Percentiles rank a stretch among this genome's conserved stretches.
These are phyloP conservation scores for Acmispon strigosus DNA, from an alignment of 306 rosid species.

Conservation along the genomic window DNA sequence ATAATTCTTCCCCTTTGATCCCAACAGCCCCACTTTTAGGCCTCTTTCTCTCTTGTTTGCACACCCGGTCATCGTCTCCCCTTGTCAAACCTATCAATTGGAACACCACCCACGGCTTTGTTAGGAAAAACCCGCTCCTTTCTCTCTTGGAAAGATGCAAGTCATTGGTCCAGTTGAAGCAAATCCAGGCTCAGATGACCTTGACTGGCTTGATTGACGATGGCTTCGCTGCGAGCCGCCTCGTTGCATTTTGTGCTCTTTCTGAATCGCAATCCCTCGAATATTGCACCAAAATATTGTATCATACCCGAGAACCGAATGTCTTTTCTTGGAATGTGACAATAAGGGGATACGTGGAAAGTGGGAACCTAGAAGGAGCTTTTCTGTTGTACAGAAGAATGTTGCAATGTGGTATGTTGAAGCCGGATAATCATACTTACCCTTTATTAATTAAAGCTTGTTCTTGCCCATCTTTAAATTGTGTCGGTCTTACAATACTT, in stretches of 20 bases:
- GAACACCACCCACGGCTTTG: conserved; percentile 50
- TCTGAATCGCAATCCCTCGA: conserved; percentile 45
- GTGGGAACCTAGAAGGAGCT: conserved; percentile 39
- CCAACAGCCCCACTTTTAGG: conserved; percentile 1
- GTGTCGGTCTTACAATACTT: conserved; percentile 42
- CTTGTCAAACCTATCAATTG: conserved; percentile 42
- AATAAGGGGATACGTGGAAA: conserved; percentile 59
- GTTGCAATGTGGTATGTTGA: conserved; percentile 37
- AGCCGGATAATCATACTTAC: conserved; percentile 65
- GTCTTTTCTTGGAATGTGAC: conserved; percentile 71
- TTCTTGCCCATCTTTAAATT: conserved; percentile 34
- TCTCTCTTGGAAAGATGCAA: conserved; percentile 54
- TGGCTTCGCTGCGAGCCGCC: conserved; percentile 59
- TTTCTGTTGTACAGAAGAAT: conserved; percentile 47
- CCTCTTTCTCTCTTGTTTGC: conserved; percentile 11
- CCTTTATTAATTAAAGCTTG: conserved; percentile 65
- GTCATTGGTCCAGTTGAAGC: conserved; percentile 55
- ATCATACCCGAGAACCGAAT: conserved; percentile 26
- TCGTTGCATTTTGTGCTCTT: conserved; percentile 70
- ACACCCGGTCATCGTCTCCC: conserved; percentile 34
- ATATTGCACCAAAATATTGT: conserved; percentile 45
- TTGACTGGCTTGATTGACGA: conserved; percentile 42
- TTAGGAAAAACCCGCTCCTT: conserved; percentile 47
- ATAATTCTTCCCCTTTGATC: conserved; percentile 10
- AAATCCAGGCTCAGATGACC: conserved; percentile 68